phyloP scores from a whole-genome alignment of 768 basidiomycete genomes.

The Sutorius australiensis region DNA sequence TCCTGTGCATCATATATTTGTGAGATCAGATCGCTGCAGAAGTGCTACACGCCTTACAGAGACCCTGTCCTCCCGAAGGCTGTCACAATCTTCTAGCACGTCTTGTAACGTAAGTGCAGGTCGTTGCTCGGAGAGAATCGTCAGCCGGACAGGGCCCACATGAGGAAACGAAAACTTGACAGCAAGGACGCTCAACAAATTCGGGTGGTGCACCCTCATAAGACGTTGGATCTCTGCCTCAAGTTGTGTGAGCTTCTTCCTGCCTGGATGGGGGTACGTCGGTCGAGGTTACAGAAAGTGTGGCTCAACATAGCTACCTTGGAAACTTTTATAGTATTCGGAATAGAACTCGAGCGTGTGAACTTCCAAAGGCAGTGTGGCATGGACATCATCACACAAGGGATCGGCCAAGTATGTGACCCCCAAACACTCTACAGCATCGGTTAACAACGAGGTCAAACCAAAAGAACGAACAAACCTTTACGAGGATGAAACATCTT shows the following conservation, averaged over 20 bases:
- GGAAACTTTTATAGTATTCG: slow-evolving; percentile 61
- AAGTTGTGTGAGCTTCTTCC: slow-evolving; percentile 64
- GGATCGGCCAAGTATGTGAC: slow-evolving; percentile 73
- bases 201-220: slow-evolving; percentile 54
- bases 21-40: background rate
- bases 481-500: slow-evolving; percentile 69
- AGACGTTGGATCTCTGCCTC: slow-evolving; percentile 65
- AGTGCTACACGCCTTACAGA: slow-evolving; percentile 41
- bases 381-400: slow-evolving; percentile 59
- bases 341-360: slow-evolving; percentile 63
- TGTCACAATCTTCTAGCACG: slow-evolving; percentile 71
- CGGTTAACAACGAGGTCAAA: background rate
- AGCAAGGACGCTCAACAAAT: slow-evolving; percentile 64
- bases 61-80: slow-evolving; percentile 68
- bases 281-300: background rate
- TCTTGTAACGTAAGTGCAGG: slow-evolving; percentile 66
- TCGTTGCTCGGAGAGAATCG: slow-evolving; percentile 68
- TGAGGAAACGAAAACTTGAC: slow-evolving; percentile 59
- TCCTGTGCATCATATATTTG: slow-evolving; percentile 43
- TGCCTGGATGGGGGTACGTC: slow-evolving; percentile 35
- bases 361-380: slow-evolving; percentile 63
- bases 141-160: slow-evolving; percentile 49
- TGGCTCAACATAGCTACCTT: slow-evolving; percentile 39
- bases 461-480: slow-evolving; percentile 39
- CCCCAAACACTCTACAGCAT: slow-evolving; percentile 54